Percentiles rank a stretch among this genome's conserved stretches.
Conservation (phyloP, 108 stramenopile species). For the Nannochloropsis salina region DNA sequence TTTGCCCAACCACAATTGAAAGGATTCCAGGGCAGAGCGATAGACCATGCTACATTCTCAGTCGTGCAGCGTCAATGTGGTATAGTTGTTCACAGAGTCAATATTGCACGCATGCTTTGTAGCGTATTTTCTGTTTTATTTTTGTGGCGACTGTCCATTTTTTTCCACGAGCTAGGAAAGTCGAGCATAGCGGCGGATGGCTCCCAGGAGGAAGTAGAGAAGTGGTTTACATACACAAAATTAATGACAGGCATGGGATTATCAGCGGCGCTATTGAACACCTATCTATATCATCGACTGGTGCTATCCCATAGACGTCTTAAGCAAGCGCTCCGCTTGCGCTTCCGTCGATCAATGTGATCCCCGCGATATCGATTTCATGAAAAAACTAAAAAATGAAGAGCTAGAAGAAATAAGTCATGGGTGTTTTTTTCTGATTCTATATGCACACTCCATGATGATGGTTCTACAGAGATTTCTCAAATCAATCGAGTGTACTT, state of each 20-base stretch:
- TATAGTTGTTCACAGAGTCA: background rate
- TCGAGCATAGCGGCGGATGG: background rate
- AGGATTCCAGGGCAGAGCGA: background rate
- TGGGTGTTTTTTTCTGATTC: no score
- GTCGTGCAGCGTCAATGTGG: background rate
- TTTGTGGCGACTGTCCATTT: background rate
- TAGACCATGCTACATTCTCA: background rate
- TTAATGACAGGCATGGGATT: background rate
- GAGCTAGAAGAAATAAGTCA: no score
- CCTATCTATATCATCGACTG: background rate
- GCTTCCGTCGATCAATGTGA: background rate
- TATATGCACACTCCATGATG: no score
- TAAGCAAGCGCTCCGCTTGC: background rate
- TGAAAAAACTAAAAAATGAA: no score
- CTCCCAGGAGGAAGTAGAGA: background rate
- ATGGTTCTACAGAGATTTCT: no score
- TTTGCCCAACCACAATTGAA: background rate
- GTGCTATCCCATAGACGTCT: background rate
- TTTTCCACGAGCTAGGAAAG: background rate
- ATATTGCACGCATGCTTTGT: slow-evolving; percentile 12
- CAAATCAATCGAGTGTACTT: no score
- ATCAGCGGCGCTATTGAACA: slow-evolving; percentile 12
- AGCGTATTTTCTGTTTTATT: background rate
- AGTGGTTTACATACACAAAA: background rate
- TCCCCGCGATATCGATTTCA: no score